phyloP scores from a whole-genome alignment of 2,329 filamentous ascomycete genomes.

The Colletotrichum sp. region DNA sequence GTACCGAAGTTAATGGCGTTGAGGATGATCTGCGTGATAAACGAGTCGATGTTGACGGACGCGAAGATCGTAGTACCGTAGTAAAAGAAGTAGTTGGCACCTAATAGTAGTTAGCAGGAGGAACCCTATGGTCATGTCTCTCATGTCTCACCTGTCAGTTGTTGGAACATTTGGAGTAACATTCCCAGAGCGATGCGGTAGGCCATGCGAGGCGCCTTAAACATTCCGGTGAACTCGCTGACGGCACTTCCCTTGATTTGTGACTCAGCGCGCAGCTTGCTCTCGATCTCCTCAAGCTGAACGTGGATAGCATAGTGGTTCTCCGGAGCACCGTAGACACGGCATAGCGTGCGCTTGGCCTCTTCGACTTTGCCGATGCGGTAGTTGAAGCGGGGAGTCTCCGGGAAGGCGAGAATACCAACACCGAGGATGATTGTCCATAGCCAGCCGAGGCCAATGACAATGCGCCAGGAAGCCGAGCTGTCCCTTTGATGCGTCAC shows the following conservation, averaged over 20 bases:
- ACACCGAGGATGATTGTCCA: slow-evolving; percentile 54
- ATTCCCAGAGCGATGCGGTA: slow-evolving; percentile 68
- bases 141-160: slow-evolving; percentile 37
- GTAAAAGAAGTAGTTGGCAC: slow-evolving; percentile 72
- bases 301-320: slow-evolving; percentile 50
- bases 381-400: slow-evolving; percentile 58
- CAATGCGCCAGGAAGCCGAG: slow-evolving; percentile 65
- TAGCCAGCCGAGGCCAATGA: slow-evolving; percentile 58
- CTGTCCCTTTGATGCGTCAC: slow-evolving; percentile 44
- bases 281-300: slow-evolving; percentile 59
- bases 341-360: slow-evolving; percentile 52
- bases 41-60: slow-evolving; percentile 59
- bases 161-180: slow-evolving; percentile 68
- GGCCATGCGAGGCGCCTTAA: slow-evolving; percentile 67
- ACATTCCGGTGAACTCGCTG: slow-evolving; percentile 61
- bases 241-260: slow-evolving; percentile 43
- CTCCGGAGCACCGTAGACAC: slow-evolving; percentile 48
- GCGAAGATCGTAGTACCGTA: slow-evolving; percentile 61
- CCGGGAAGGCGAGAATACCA: slow-evolving; percentile 55
- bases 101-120: slow-evolving; percentile 25
- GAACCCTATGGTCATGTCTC: too few species aligned
- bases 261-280: slow-evolving; percentile 56
- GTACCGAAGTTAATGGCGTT: slow-evolving; percentile 71
- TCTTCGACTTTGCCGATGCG: slow-evolving; percentile 50
- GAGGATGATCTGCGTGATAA: slow-evolving; percentile 71